Evolutionary conservation across 352 stramenopile species (phyloP).

Genomic region (Thalassiosira hispida): DNA sequence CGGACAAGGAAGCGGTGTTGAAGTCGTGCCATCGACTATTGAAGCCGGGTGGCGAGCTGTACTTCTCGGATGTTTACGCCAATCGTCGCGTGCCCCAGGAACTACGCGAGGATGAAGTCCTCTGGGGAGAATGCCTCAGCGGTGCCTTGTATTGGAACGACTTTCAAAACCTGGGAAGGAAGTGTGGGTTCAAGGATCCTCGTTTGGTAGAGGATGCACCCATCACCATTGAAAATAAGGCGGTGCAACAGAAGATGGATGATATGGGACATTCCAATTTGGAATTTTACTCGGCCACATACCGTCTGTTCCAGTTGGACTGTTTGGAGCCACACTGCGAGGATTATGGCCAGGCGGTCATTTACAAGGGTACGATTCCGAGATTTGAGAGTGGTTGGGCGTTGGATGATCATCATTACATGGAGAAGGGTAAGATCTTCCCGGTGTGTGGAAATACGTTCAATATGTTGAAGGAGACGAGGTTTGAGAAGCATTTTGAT

Average conservation of each 20-base stretch:
- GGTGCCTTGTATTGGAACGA: constrained; percentile 92
- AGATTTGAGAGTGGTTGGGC: constrained; percentile 80
- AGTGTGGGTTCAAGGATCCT: constrained; percentile 88
- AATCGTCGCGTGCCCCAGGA: constrained; percentile 86
- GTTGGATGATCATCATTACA: constrained; percentile 87
- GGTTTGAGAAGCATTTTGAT: constrained; percentile 88
- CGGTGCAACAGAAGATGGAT: constrained; percentile 82
- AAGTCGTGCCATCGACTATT: constrained; percentile 87
- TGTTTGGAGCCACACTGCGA: constrained; percentile 86
- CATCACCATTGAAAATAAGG: constrained; percentile 82
- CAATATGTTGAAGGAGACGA: constrained; percentile 85
- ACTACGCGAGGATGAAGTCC: constrained; percentile 85
- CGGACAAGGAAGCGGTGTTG: constrained; percentile 91
- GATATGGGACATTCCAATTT: constrained; percentile 85
- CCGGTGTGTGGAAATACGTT: constrained; percentile 90
- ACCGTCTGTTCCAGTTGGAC: constrained; percentile 88
- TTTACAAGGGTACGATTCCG: constrained; percentile 91
- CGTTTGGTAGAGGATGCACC: constrained; percentile 87
- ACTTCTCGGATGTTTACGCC: constrained; percentile 92
- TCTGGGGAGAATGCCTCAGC: constrained; percentile 91
- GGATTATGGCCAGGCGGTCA: constrained; percentile 91
- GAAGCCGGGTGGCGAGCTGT: constrained; percentile 89
- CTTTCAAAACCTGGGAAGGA: constrained; percentile 87
- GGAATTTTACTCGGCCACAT: constrained; percentile 90
- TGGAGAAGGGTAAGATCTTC: constrained; percentile 86